Base-by-base conservation (phyloP, 768 basidiomycete genomes). In the Termitomyces heimii region DNA sequence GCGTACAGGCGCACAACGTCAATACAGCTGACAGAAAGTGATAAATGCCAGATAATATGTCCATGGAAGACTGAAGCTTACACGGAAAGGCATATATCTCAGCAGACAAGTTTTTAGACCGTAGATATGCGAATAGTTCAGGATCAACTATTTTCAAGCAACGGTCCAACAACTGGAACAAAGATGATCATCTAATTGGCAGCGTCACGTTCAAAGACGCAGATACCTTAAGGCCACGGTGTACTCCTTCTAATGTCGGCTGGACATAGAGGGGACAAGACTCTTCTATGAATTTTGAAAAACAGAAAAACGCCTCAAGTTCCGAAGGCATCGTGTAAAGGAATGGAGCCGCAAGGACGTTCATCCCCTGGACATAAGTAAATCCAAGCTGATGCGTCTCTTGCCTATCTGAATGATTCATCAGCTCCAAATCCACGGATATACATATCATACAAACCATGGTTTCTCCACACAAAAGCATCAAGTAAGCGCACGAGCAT, bases 331-430 rank as follows among this genome's bases (percentile, higher is more conserved):
- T 91, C 12, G 91, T 93, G 68, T 97, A 99, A 29, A 99, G 80
- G 71, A 98, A 99, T 0, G 97, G 97, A 2, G 97, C 97, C 22
- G 95, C 94, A 35, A 99, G 85, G 48, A 98, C 97, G 69, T 99
- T 99, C 94, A 97, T 98, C 31, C 97, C 97, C 73, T 99, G 96
- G 9, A 99, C 95, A 65, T 98, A 99, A 31, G 92, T 94, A 71
- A 98, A 97, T 9, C 84, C 91, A 42, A 92, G 80, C 56, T 85
- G 85, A n/a, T 89, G 82, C 0, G 76, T 77, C 65, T 92, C 89
- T 70, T 88, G 86, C 61, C 84, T 78, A 65, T 93, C 91, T 93
- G 62, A 10, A 39, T 26, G 24, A n/a, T 26, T 31, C 37, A 14
- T 32, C 14, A 53, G 52, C 37, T 42, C 42, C 31, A 47, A 24